A percentile compares a stretch with the other conserved stretches of the same genome.
Evolutionary conservation across 1,284 basidiomycete genomes (phyloP).

Genomic region (Lentinula novae-zelandiae): DNA sequence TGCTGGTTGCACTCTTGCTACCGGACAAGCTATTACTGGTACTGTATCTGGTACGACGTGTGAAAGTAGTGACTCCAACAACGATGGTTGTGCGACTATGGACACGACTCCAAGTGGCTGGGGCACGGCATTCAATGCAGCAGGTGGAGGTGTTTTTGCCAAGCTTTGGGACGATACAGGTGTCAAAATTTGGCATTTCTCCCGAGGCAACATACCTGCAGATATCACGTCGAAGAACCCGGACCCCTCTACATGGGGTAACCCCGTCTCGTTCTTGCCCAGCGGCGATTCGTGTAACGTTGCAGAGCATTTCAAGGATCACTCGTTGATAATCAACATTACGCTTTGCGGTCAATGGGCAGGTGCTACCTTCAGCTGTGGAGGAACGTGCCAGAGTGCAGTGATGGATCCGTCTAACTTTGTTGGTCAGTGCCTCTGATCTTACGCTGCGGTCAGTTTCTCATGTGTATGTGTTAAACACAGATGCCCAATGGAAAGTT

Average conservation of each 20-base stretch:
- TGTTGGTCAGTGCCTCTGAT: neutral
- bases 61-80: constrained; percentile 24
- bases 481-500: neutral
- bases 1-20: constrained; percentile 1
- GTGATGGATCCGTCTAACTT: neutral
- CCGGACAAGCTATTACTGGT: neutral
- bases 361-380: constrained; percentile 18
- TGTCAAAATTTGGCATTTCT: constrained; percentile 59
- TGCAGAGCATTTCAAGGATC: constrained; percentile 60
- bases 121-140: constrained; percentile 44
- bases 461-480: neutral
- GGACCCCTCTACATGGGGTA: constrained; percentile 50
- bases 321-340: constrained; percentile 31
- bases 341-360: constrained; percentile 65
- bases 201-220: constrained; percentile 45
- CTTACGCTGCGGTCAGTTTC: neutral
- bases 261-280: constrained; percentile 57
- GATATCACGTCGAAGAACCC: constrained; percentile 52
- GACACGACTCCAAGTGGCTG: constrained; percentile 38
- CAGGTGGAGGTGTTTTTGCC: constrained; percentile 58
- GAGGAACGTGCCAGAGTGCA: neutral
- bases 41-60: constrained; percentile 25
- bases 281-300: constrained; percentile 58
- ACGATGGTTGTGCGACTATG: constrained; percentile 52
- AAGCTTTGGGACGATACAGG: constrained; percentile 58